phyloP scores from a whole-genome alignment of 139 green algal species.

The Gonium pectorale region DNA sequence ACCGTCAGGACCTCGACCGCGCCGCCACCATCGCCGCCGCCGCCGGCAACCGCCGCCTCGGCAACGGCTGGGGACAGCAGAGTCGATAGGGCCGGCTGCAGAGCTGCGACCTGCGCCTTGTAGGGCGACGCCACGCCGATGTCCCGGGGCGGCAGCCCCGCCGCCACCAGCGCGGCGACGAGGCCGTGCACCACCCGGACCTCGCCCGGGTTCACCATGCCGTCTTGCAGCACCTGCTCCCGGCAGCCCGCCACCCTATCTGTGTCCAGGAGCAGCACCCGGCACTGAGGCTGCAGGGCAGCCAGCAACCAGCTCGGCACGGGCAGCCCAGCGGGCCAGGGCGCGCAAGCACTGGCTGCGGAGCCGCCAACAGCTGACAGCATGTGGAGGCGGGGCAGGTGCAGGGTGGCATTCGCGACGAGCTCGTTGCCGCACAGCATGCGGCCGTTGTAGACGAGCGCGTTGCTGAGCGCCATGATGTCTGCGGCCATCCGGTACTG shows the following conservation, averaged over 20 bases:
- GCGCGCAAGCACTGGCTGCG: not conserved
- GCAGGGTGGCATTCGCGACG: conserved; percentile 67
- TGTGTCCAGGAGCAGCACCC: conserved; percentile 91
- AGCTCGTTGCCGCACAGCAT: conserved; percentile 75
- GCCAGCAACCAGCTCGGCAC: conserved; percentile 44
- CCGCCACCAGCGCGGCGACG: conserved; percentile 61
- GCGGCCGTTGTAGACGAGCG: conserved; percentile 84
- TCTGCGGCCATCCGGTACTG: conserved; percentile 96
- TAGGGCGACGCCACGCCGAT: conserved; percentile 92
- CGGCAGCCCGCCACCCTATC: conserved; percentile 30
- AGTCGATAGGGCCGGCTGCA: conserved; percentile 20
- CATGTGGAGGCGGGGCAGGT: conserved; percentile 53
- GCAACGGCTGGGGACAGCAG: not conserved
- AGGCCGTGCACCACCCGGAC: conserved; percentile 67
- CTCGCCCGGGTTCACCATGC: conserved; percentile 76
- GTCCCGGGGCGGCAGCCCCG: conserved; percentile 57
- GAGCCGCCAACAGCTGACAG: not conserved
- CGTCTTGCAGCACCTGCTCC: conserved; percentile 57
- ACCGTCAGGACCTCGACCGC: conserved; percentile 87
- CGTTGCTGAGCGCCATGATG: conserved; percentile 91
- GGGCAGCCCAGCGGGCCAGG: not conserved
- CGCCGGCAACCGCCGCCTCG: not conserved
- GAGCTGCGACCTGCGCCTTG: conserved; percentile 71
- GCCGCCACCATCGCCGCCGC: not conserved
- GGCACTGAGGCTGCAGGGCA: conserved; percentile 68